Evolutionary conservation across 257 asterid species (phyloP), one percentile per base, ranked within the genome.

Genomic region (Penstemon newberryi): DNA sequence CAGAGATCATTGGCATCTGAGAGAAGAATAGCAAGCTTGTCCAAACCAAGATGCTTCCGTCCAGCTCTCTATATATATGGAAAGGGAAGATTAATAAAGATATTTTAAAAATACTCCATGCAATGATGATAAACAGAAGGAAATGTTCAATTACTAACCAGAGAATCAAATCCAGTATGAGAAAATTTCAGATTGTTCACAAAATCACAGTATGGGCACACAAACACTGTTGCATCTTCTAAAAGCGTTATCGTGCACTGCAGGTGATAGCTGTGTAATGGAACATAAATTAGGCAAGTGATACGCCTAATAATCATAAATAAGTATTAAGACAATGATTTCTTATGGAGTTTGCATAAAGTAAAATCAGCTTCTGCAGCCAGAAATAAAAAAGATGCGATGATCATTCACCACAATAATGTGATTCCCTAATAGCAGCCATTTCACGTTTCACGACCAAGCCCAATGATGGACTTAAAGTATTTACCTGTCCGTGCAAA

Each of bases 401-500:
- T 47, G 73, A 47, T 8, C 51, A 61, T 39, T 15, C 65, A 43
- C 15, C 12, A 43, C 11, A 18, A 66, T 10, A 37, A 33, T 40
- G 73, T 38, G 52, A 60, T 7, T 44, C 38, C 73, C 60, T 50
- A 36, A 72, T 43, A 5, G 52, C 12, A 33, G 70, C 68, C 55
- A 73, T 61, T 60, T 71, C 47, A 70, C 36, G 63, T 65, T 70
- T 73, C 13, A 51, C 25, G 51, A 45, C 18, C 44, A 50, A 70
- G 49, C 63, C 11, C 33, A 52, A 8, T 59, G 6, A 63, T 66
- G 73, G 46, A 54, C 71, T 60, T 4, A 25, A 53, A 70, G 54
- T 65, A 58, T 71, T 66, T 77, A 89, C 98, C 94, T 57, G 72
- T 84, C 90, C 19, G 76, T 71, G 89, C 98, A 92, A 78, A 78